Conservation (phyloP, 495 filamentous ascomycete genomes). For the Penicillium bialowiezense region DNA sequence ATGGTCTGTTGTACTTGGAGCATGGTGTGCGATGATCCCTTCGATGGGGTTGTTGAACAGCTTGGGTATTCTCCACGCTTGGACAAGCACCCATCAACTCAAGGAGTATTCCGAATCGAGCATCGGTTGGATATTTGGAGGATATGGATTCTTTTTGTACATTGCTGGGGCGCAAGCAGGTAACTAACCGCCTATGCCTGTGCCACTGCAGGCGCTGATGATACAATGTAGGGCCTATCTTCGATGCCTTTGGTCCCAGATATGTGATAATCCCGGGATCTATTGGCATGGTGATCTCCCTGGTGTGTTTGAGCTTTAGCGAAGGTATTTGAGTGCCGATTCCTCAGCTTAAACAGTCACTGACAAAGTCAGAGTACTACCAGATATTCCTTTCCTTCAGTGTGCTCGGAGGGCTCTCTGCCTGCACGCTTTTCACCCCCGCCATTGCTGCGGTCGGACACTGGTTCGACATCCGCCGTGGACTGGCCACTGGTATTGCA, state of each 20-base stretch:
- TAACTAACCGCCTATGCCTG: not conserved
- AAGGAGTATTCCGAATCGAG: slow-evolving; percentile 51
- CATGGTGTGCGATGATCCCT: slow-evolving; percentile 60
- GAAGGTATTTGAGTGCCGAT: slow-evolving; percentile 22
- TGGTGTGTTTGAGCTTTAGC: slow-evolving; percentile 49
- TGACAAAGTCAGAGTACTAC: slow-evolving; percentile 33
- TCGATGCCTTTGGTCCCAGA: slow-evolving; percentile 26
- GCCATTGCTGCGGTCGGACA: slow-evolving; percentile 55
- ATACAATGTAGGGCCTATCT: slow-evolving; percentile 23
- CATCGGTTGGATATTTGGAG: slow-evolving; percentile 72
- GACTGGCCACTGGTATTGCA: slow-evolving; percentile 70
- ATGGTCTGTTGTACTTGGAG: slow-evolving; percentile 64
- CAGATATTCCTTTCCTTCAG: slow-evolving; percentile 41
- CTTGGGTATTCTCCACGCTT: slow-evolving; percentile 58
- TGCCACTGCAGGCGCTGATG: not conserved
- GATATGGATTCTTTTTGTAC: slow-evolving; percentile 60
- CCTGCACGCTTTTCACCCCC: slow-evolving; percentile 59
- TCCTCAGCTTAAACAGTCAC: no score
- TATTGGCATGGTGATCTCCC: slow-evolving; percentile 24
- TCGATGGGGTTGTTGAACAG: slow-evolving; percentile 68
- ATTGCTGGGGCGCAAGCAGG: slow-evolving; percentile 44
- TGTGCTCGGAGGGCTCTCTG: slow-evolving; percentile 34
- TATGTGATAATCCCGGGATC: slow-evolving; percentile 26
- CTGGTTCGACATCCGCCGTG: slow-evolving; percentile 69
- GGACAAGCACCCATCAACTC: slow-evolving; percentile 56